phyloP scores from a whole-genome alignment of 441 rosid species.

The Kokia cookei region DNA sequence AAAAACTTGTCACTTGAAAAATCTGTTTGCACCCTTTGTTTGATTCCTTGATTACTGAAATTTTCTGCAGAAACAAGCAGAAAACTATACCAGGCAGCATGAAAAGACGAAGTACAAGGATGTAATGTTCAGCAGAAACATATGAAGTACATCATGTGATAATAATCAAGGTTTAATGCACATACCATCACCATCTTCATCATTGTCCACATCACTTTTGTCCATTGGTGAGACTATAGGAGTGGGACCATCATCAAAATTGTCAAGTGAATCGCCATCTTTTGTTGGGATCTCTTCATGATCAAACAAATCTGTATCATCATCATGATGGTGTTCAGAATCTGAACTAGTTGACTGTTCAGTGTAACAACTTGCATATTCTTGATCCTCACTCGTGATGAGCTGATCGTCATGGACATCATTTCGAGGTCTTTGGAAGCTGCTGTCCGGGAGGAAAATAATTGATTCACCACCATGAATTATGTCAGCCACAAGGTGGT shows the following conservation, averaged over 20 bases:
- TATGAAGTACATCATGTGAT: constrained; percentile 16
- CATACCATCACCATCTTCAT: constrained; percentile 27
- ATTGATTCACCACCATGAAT: constrained; percentile 55
- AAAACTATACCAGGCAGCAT: constrained; percentile 7
- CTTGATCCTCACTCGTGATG: constrained; percentile 24
- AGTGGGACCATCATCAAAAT: constrained; percentile 25
- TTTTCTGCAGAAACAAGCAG: constrained; percentile 10
- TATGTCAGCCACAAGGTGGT: constrained; percentile 59
- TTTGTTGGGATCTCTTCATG: constrained; percentile 32
- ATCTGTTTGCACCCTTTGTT: constrained; percentile 9
- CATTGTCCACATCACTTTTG: constrained; percentile 31
- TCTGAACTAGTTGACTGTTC: constrained; percentile 45
- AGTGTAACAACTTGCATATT: constrained; percentile 16
- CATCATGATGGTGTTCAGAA: constrained; percentile 25
- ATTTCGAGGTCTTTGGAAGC: neutral
- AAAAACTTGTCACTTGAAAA: constrained; percentile 22
- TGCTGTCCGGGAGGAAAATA: constrained; percentile 26
- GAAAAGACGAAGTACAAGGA: neutral
- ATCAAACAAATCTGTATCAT: constrained; percentile 5
- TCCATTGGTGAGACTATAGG: constrained; percentile 16
- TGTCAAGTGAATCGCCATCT: constrained; percentile 21
- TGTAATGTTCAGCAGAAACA: constrained; percentile 16
- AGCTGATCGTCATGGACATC: constrained; percentile 16
- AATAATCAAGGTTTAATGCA: neutral
- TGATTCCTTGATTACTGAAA: constrained; percentile 1